Evolutionary conservation across 768 basidiomycete genomes (phyloP).

Genomic region (Auriculariales sp.): DNA sequence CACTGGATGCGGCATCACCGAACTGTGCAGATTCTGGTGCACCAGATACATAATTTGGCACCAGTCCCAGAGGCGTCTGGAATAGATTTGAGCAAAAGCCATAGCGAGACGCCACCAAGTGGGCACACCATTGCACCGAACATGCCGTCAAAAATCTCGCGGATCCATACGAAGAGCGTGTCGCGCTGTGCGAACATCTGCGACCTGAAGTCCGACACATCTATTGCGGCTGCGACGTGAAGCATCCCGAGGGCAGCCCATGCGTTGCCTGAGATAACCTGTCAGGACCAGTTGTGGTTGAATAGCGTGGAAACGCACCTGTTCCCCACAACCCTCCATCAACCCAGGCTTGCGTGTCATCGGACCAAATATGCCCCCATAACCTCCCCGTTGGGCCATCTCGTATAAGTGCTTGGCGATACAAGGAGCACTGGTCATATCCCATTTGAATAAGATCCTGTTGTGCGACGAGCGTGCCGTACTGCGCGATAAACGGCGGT

Average conservation of each 20-base stretch:
- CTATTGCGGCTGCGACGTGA: conserved; percentile 23
- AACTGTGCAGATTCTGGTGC: conserved; percentile 12
- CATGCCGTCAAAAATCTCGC: conserved; percentile 20
- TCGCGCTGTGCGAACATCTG: conserved; percentile 17
- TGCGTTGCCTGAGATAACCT: conserved; percentile 16
- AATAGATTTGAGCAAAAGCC: not conserved
- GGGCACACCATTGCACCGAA: conserved; percentile 15
- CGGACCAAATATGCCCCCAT: conserved; percentile 23
- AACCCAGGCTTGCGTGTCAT: conserved; percentile 8
- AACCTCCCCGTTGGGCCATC: conserved; percentile 18
- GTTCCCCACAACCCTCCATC: conserved; percentile 22
- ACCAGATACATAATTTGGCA: conserved; percentile 23
- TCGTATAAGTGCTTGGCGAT: conserved; percentile 20
- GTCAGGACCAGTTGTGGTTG: not conserved
- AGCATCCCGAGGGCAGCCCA: conserved; percentile 29
- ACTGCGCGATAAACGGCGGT: conserved; percentile 29
- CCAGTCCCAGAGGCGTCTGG: conserved; percentile 17
- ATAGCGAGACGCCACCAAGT: not conserved
- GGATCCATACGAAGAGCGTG: conserved; percentile 19
- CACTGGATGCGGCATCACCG: conserved; percentile 21
- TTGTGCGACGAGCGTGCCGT: conserved; percentile 20
- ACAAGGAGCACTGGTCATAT: conserved; percentile 26
- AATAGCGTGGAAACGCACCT: conserved; percentile 9
- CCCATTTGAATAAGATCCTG: conserved; percentile 24
- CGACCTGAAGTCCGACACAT: conserved; percentile 14